These are phyloP conservation scores for Chlorophyllum brunneum DNA, from an alignment of 768 basidiomycete genomes.

Conservation along the genomic window DNA sequence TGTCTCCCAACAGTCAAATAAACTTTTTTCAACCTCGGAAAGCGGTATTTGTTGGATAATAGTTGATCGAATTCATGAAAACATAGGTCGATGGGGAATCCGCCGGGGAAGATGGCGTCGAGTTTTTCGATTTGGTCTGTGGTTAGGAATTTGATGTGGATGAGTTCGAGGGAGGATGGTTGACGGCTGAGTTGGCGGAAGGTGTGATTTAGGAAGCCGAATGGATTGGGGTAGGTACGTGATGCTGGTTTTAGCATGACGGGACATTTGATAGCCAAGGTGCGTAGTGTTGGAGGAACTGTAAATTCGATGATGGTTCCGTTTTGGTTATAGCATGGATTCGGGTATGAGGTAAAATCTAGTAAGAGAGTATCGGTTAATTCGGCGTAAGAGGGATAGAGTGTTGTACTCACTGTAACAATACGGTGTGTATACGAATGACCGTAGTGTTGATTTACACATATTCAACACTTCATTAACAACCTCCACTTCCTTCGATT, in stretches of 20 bases:
- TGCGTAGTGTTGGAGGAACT: constrained; percentile 1
- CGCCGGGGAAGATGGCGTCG: constrained; percentile 9
- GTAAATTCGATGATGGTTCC: constrained; percentile 5
- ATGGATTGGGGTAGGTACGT: neutral
- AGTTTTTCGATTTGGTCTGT: constrained; percentile 8
- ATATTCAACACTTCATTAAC: constrained; percentile 6
- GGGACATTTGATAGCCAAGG: constrained; percentile 11
- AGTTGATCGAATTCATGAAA: constrained; percentile 8
- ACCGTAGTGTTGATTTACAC: constrained; percentile 5
- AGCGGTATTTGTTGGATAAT: constrained; percentile 1
- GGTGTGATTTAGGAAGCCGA: constrained; percentile 6
- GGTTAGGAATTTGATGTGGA: constrained; percentile 9
- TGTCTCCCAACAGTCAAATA: constrained; percentile 11
- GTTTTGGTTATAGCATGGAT: constrained; percentile 7
- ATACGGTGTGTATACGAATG: constrained; percentile 11
- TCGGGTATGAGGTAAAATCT: constrained; percentile 11
- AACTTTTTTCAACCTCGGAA: constrained; percentile 5
- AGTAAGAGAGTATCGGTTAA: neutral
- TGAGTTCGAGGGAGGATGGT: constrained; percentile 1
- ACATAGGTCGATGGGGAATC: constrained; percentile 8
- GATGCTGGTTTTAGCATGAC: constrained; percentile 10
- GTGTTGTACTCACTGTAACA: constrained; percentile 3
- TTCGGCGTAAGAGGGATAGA: neutral
- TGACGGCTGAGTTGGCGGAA: constrained; percentile 3
- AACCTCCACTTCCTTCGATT: constrained; percentile 8